Evolutionary conservation across 371 early-diverging fungal genomes (phyloP).

Genomic region (Chytridium lagenaria): DNA sequence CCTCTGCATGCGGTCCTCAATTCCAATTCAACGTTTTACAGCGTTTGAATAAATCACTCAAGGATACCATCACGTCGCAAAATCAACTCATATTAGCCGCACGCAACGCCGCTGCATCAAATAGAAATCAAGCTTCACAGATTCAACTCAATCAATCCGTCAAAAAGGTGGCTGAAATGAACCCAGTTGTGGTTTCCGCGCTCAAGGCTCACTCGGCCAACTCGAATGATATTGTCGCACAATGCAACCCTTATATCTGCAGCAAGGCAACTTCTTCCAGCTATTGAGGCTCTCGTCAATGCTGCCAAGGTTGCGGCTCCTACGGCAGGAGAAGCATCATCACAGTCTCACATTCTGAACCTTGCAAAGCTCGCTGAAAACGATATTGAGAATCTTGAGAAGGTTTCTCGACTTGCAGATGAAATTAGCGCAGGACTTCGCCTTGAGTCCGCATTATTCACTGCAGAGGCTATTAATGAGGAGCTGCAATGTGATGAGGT

Average conservation of each 20-base stretch:
- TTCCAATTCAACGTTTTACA: conserved; percentile 43
- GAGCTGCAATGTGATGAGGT: background rate
- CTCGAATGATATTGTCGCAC: conserved; percentile 44
- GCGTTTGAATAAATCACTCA: conserved; percentile 46
- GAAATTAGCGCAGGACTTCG: conserved; percentile 30
- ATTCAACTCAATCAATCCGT: conserved; percentile 50
- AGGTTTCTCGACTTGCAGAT: conserved; percentile 38
- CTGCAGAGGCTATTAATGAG: conserved; percentile 21
- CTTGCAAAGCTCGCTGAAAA: conserved; percentile 41
- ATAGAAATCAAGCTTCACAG: conserved; percentile 57
- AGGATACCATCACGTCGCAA: conserved; percentile 42
- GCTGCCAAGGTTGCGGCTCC: conserved; percentile 49
- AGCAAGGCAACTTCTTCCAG: conserved; percentile 50
- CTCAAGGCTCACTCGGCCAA: conserved; percentile 31
- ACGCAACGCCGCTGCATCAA: conserved; percentile 45
- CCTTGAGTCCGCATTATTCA: conserved; percentile 17
- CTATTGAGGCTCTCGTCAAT: conserved; percentile 34
- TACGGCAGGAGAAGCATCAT: conserved; percentile 47
- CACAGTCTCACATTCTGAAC: conserved; percentile 42
- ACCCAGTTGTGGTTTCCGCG: conserved; percentile 38
- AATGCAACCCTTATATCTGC: conserved; percentile 48
- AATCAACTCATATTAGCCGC: conserved; percentile 52
- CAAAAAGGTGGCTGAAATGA: conserved; percentile 39
- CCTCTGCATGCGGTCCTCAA: conserved; percentile 41
- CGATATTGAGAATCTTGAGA: conserved; percentile 46